phyloP scores from a whole-genome alignment of 2,329 filamentous ascomycete genomes.

The Graphilbum fragrans region DNA sequence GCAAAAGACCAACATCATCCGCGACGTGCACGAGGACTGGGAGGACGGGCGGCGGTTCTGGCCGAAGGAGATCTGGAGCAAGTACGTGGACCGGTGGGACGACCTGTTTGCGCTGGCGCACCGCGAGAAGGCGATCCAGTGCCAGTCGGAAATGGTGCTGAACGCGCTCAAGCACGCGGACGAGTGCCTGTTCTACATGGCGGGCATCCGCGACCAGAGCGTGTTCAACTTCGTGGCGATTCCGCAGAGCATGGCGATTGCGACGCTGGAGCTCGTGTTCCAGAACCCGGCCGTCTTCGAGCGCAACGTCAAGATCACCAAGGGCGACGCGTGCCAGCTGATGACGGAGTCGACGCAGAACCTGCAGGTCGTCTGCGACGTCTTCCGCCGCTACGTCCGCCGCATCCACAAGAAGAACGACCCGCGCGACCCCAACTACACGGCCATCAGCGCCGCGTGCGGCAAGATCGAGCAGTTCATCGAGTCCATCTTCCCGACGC shows the following conservation, averaged over 20 bases:
- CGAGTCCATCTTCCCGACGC: slow-evolving; percentile 79
- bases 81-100: slow-evolving; percentile 81
- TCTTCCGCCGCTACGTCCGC: slow-evolving; percentile 67
- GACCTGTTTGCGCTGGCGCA: slow-evolving; percentile 80
- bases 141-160: slow-evolving; percentile 87
- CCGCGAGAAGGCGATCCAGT: slow-evolving; percentile 65
- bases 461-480: slow-evolving; percentile 95
- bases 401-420: slow-evolving; percentile 90
- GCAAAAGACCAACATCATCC: slow-evolving; percentile 98
- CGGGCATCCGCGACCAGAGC: slow-evolving; percentile 85
- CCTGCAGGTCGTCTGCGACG: slow-evolving; percentile 64
- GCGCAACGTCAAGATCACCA: slow-evolving; percentile 89
- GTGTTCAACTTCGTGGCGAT: slow-evolving; percentile 99
- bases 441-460: slow-evolving; percentile 83
- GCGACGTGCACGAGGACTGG: slow-evolving; percentile 83
- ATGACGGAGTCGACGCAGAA: slow-evolving; percentile 95
- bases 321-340: slow-evolving; percentile 80
- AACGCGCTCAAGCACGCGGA: slow-evolving; percentile 78
- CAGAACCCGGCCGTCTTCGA: slow-evolving; percentile 79
- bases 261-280: slow-evolving; percentile 85
- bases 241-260: slow-evolving; percentile 94
- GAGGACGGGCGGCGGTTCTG: slow-evolving; percentile 84
- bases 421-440: slow-evolving; percentile 80
- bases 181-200: slow-evolving; percentile 96
- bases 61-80: slow-evolving; percentile 93